A percentile compares a stretch with the other conserved stretches of the same genome.
phyloP scores from a whole-genome alignment of 2,329 filamentous ascomycete species.

The Cadophora sp. region DNA sequence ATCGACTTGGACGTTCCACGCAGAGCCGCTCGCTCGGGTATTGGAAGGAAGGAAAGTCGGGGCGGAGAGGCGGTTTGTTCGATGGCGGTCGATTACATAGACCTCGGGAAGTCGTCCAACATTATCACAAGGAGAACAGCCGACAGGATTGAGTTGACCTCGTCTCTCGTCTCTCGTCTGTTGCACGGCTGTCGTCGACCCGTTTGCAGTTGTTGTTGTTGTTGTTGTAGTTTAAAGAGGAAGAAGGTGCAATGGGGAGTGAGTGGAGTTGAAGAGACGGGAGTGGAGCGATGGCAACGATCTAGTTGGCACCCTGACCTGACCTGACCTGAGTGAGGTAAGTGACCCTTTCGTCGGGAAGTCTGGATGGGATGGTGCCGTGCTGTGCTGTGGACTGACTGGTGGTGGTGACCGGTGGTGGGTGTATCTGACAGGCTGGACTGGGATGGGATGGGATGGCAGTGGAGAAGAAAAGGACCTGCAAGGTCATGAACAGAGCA shows the following conservation, averaged over 20 bases:
- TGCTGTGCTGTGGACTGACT: neutral
- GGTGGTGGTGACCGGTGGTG: too few species aligned
- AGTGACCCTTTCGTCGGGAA: neutral
- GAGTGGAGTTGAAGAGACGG: too few species aligned
- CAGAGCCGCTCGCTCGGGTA: neutral
- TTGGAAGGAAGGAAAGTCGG: neutral
- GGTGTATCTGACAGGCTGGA: too few species aligned
- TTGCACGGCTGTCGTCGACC: neutral
- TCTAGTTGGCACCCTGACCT: neutral
- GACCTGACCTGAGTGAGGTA: too few species aligned
- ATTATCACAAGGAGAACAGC: neutral
- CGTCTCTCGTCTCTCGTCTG: neutral
- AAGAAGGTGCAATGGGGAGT: neutral
- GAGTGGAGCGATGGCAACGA: conserved; percentile 11
- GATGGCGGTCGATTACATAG: neutral
- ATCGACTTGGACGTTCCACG: neutral
- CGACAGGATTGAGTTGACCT: neutral
- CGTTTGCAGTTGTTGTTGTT: neutral
- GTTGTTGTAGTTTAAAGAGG: neutral
- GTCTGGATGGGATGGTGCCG: neutral
- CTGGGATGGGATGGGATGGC: neutral
- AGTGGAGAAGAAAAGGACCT: neutral
- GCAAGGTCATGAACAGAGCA: too few species aligned
- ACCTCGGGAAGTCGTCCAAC: conserved; percentile 5
- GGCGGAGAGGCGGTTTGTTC: neutral